Conservation (phyloP, 2,329 filamentous ascomycete genomes). For the Arthroderma sp. region DNA sequence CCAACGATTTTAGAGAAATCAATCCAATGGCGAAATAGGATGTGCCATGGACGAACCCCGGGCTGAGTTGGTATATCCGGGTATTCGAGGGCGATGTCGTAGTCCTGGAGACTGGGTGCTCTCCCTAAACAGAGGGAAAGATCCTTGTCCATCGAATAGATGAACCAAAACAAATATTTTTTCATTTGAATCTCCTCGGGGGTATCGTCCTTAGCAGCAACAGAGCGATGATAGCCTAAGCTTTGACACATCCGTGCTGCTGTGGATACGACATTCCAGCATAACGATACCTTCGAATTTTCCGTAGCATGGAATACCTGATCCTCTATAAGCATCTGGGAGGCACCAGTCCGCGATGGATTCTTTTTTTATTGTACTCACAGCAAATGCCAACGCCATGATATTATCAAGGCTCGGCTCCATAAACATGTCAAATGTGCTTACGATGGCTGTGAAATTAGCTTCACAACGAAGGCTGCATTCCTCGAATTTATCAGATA, state of each 20-base stretch:
- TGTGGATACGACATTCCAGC: constrained; percentile 49
- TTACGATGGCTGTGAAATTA: constrained; percentile 34
- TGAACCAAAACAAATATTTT: constrained; percentile 41
- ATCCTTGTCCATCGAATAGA: constrained; percentile 47
- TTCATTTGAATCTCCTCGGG: constrained; percentile 16
- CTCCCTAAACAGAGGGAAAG: constrained; percentile 48
- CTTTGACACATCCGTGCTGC: constrained; percentile 50
- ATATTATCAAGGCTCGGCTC: constrained; percentile 44
- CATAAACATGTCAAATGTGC: constrained; percentile 43
- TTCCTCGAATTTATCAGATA: constrained; percentile 16
- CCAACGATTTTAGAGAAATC: constrained; percentile 44
- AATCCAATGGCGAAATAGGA: constrained; percentile 43
- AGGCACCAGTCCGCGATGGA: not conserved
- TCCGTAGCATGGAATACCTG: constrained; percentile 51
- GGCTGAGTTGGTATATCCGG: constrained; percentile 15
- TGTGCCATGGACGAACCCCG: constrained; percentile 25
- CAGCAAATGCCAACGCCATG: constrained; percentile 43
- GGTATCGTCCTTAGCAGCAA: constrained; percentile 15
- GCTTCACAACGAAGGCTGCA: constrained; percentile 26
- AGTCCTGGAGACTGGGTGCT: constrained; percentile 45
- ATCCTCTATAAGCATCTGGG: constrained; percentile 4
- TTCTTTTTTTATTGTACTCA: constrained; percentile 25
- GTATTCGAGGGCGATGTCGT: constrained; percentile 43
- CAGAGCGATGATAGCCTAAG: constrained; percentile 45
- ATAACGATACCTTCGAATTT: constrained; percentile 47